phyloP scores from a whole-genome alignment of 139 green algal genomes.

The Diplosphaera chodatii region DNA sequence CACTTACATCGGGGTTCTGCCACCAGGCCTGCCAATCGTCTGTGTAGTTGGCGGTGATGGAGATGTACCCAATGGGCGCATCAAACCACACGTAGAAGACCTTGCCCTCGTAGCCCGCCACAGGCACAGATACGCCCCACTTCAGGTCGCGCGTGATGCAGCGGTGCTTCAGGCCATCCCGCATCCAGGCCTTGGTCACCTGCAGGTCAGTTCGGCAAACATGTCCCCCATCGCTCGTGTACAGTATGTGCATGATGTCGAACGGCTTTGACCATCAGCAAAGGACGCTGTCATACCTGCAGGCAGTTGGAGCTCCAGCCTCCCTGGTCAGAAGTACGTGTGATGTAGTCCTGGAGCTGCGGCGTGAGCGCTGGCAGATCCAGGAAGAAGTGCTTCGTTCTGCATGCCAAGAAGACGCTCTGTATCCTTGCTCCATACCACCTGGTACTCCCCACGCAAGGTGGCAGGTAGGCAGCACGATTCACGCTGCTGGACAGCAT shows the following conservation, averaged over 20 bases:
- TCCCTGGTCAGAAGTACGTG: constrained; percentile 47
- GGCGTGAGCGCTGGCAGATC: constrained; percentile 80
- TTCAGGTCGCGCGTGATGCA: constrained; percentile 97
- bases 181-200: constrained; percentile 91
- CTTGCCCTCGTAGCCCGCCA: constrained; percentile 83
- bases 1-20: constrained; percentile 61
- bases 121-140: constrained; percentile 90
- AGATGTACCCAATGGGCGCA: constrained; percentile 96
- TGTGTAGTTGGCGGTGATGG: constrained; percentile 92
- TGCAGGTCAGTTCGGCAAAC: no score
- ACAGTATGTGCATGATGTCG: no score
- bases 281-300: constrained; percentile 28
- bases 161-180: constrained; percentile 86
- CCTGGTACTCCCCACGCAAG: no score
- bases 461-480: no score
- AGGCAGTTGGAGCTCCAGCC: constrained; percentile 86
- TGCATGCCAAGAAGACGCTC: not conserved
- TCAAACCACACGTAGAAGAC: constrained; percentile 99
- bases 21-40: constrained; percentile 80
- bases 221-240: no score
- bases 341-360: constrained; percentile 71
- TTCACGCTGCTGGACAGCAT: no score
- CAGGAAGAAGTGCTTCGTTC: constrained; percentile 90
- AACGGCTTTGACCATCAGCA: not conserved
- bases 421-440: no score